These are phyloP conservation scores for Takashimella koratensis DNA, from an alignment of 1,284 basidiomycete genomes.

Conservation along the genomic window DNA sequence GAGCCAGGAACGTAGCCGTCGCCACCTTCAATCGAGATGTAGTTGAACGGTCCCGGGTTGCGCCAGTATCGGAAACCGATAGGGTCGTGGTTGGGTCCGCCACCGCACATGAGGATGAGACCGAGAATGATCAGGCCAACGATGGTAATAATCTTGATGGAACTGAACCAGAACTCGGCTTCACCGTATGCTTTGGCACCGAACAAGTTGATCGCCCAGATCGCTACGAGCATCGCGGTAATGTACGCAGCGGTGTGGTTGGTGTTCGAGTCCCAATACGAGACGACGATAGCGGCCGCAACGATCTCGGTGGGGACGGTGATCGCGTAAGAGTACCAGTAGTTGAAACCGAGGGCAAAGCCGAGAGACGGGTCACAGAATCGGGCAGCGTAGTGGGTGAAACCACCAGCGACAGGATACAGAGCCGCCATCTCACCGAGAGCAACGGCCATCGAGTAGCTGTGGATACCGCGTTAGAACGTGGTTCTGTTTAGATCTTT, in stretches of 20 bases:
- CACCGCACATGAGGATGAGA: conserved; percentile 66
- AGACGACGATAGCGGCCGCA: conserved; percentile 25
- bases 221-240: conserved; percentile 45
- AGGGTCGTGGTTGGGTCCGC: conserved; percentile 55
- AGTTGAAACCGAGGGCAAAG: conserved; percentile 44
- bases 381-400: conserved; percentile 48
- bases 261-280: conserved; percentile 33
- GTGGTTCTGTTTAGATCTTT: too few species aligned
- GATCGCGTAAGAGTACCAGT: conserved; percentile 41
- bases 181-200: conserved; percentile 40
- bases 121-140: conserved; percentile 57
- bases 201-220: conserved; percentile 49
- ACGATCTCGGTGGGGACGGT: conserved; percentile 33
- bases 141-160: conserved; percentile 33
- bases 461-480: too few species aligned
- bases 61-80: conserved; percentile 59
- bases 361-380: conserved; percentile 56
- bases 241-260: conserved; percentile 47
- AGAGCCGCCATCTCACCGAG: conserved; percentile 51
- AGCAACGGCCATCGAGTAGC: conserved; percentile 46
- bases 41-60: conserved; percentile 54
- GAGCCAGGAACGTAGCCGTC: conserved; percentile 19
- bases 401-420: conserved; percentile 44
- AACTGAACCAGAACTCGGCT: conserved; percentile 38
- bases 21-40: conserved; percentile 15